Conservation (phyloP, 441 rosid genomes). For the Lepidium campestre region DNA sequence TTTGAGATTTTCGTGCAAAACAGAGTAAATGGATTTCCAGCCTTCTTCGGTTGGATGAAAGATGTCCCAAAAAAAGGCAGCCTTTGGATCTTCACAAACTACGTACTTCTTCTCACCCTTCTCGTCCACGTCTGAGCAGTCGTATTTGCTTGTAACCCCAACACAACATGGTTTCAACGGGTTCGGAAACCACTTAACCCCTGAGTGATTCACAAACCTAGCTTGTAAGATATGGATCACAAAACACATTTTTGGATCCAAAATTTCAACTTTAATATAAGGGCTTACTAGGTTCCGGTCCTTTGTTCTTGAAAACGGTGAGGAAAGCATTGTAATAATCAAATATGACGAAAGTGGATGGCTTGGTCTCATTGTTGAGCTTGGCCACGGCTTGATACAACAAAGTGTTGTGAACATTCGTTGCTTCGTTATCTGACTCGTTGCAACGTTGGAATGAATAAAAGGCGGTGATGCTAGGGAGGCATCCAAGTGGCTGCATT, state of each 20-base stretch:
- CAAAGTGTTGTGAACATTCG: constrained; percentile 48
- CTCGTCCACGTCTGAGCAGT: constrained; percentile 24
- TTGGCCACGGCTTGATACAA: constrained; percentile 42
- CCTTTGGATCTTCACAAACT: constrained; percentile 18
- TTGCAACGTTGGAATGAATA: constrained; percentile 49
- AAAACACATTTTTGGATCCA: neutral
- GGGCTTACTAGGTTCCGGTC: constrained; percentile 3
- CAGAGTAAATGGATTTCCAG: constrained; percentile 25
- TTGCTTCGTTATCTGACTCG: constrained; percentile 34
- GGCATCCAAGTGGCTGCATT: constrained; percentile 73
- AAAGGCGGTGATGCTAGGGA: constrained; percentile 39
- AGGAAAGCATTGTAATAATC: constrained; percentile 52
- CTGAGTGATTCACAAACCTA: constrained; percentile 1
- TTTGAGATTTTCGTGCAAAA: constrained; percentile 14
- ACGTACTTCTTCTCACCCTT: constrained; percentile 23
- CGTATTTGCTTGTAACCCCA: neutral
- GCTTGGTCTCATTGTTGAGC: constrained; percentile 38
- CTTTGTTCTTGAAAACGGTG: constrained; percentile 31
- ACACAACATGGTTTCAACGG: constrained; percentile 28
- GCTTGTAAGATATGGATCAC: neutral
- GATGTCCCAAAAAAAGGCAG: constrained; percentile 27
- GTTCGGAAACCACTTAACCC: constrained; percentile 12
- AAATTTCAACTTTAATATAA: neutral
- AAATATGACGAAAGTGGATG: constrained; percentile 37
- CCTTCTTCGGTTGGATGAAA: constrained; percentile 27